Percentiles rank a stretch among this genome's conserved stretches.
Conservation (phyloP, 352 stramenopile genomes). For the Pythium biforme region DNA sequence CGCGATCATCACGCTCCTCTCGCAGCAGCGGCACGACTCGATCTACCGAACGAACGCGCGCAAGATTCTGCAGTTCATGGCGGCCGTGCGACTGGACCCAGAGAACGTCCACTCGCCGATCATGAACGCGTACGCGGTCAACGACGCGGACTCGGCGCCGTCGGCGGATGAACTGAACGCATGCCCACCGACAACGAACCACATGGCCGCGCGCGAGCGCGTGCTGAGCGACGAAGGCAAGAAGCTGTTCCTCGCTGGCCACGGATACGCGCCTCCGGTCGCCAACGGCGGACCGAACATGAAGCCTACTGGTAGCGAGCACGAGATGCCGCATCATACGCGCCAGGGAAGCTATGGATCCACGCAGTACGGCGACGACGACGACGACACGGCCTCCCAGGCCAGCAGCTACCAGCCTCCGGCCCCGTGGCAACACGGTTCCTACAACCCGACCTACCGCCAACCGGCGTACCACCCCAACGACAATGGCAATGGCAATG, state of each 20-base stretch:
- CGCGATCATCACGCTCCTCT: slow-evolving; percentile 78
- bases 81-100: slow-evolving; percentile 73
- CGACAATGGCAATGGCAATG: slow-evolving; percentile 20
- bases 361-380: slow-evolving; percentile 55
- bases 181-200: slow-evolving; percentile 67
- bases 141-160: slow-evolving; percentile 47
- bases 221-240: slow-evolving; percentile 87
- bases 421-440: slow-evolving; percentile 38
- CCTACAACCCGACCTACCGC: slow-evolving; percentile 43
- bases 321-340: slow-evolving; percentile 39
- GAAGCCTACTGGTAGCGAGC: slow-evolving; percentile 25
- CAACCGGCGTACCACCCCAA: slow-evolving; percentile 22
- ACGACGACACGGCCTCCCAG: slow-evolving; percentile 47
- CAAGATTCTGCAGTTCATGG: slow-evolving; percentile 82
- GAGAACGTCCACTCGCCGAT: slow-evolving; percentile 64
- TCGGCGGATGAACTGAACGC: slow-evolving; percentile 49
- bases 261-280: slow-evolving; percentile 31
- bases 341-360: slow-evolving; percentile 48
- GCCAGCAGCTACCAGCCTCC: slow-evolving; percentile 36
- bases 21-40: slow-evolving; percentile 79
- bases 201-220: slow-evolving; percentile 60
- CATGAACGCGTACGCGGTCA: slow-evolving; percentile 30
- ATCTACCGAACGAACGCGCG: slow-evolving; percentile 78
- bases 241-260: slow-evolving; percentile 64
- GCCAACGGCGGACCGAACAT: slow-evolving; percentile 4